phyloP scores from a whole-genome alignment of 2,329 filamentous ascomycete species.

The Neurospora crassa region DNA sequence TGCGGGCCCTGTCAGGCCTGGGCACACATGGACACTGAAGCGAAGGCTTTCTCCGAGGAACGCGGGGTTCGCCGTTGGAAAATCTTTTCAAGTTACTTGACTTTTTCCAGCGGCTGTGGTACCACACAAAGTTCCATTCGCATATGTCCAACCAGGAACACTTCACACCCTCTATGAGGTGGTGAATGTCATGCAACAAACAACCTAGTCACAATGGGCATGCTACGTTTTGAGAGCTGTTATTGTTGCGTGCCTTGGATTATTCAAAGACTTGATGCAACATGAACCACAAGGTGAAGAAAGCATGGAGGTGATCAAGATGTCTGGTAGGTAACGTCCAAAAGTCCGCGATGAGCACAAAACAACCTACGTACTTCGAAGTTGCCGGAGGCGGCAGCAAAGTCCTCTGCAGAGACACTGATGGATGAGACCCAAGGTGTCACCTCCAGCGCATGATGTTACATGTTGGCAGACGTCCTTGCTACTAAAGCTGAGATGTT shows the following conservation, averaged over 20 bases:
- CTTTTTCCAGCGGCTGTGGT: not conserved
- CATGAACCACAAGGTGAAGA: not conserved
- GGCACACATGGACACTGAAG: not conserved
- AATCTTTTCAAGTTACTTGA: not conserved
- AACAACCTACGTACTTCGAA: not conserved
- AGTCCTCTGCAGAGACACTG: not conserved
- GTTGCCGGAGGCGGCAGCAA: not conserved
- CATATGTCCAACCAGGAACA: not conserved
- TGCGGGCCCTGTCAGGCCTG: not conserved
- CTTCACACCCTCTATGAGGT: not conserved
- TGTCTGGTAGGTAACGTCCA: not conserved
- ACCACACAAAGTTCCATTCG: not conserved
- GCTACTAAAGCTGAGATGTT: no score
- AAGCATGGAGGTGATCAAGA: no score
- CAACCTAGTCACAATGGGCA: not conserved
- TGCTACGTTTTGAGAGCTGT: not conserved
- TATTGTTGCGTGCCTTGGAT: not conserved
- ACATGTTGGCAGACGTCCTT: not conserved
- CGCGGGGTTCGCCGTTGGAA: not conserved
- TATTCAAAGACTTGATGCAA: not conserved
- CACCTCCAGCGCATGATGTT: not conserved
- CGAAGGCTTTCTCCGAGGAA: not conserved
- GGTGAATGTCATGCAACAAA: not conserved
- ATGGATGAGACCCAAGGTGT: not conserved
- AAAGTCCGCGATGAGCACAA: not conserved